Evolutionary conservation across 192 early-diverging fungal genomes (phyloP), one percentile per base, ranked within the genome.

Genomic region (Paraglomus brasilianum): DNA sequence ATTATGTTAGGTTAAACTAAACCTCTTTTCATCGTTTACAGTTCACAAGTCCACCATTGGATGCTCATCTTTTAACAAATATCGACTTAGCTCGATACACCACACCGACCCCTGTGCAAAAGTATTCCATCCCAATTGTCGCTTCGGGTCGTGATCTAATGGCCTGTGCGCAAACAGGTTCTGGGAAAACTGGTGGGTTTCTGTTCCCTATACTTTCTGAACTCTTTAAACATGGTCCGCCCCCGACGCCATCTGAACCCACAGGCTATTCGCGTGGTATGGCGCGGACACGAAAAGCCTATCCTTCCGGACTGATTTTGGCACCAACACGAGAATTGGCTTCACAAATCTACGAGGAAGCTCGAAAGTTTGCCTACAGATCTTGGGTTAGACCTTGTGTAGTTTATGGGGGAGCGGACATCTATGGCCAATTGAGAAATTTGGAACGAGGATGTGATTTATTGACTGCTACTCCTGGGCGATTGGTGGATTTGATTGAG

Each of bases 91-190:
- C 94, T 69, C 81, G 88, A 59, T 98, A 96, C 84, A 83, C 81
- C 19, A 86, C 85, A 66, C 95, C 96, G 13, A 98, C 96, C 40
- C 96, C 96, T 8, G 95, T 98, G 40, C 96, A 98, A 77, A 93
- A 94, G 80, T 89, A 91, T 78, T 94, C 93, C 24, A 90, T 91
- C 73, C 89, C 88, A 71, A 92, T 91, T 78, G 90, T 95, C 41
- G 79, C 82, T 43, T 74, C 77, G 41, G 87, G 89, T 56, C 89
- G 96, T 72, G 96, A 98, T 80, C 81, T 98, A 80, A 98, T 98
- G 96, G 96, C 95, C 36, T 98, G 95, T 77, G 96, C 96, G 39
- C 96, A 98, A 80, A 98, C 96, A 21, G 96, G 96, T 80, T 91
- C 88, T 22, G 91, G 92, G 53, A 93, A 98, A 81, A 98, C 96